These are phyloP conservation scores for Aspergillus piperis DNA, from an alignment of 2,329 filamentous ascomycete species.

Conservation along the genomic window DNA sequence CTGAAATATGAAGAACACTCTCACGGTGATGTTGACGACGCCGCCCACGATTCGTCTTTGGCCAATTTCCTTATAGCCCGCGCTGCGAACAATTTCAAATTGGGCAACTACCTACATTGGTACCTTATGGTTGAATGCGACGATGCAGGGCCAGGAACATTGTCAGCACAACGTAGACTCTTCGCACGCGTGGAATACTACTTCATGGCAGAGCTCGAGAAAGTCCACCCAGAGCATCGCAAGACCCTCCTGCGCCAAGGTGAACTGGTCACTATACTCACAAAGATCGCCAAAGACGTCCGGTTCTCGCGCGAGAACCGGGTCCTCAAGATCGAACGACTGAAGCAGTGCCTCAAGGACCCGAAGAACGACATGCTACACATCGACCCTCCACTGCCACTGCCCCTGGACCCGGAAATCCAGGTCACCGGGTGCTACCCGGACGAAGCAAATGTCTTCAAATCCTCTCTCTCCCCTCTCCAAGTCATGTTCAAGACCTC, in stretches of 20 bases:
- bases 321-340: slow-evolving; percentile 74
- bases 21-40: slow-evolving; percentile 61
- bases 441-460: slow-evolving; percentile 89
- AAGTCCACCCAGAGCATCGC: slow-evolving; percentile 70
- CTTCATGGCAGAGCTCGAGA: slow-evolving; percentile 86
- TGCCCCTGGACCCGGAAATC: slow-evolving; percentile 84
- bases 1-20: slow-evolving; percentile 87
- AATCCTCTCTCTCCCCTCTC: slow-evolving; percentile 88
- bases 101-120: slow-evolving; percentile 97
- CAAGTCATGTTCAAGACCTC: slow-evolving; percentile 87
- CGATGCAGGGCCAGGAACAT: slow-evolving; percentile 74
- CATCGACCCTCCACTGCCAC: slow-evolving; percentile 82
- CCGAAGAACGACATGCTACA: slow-evolving; percentile 82
- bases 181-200: slow-evolving; percentile 94
- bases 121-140: slow-evolving; percentile 98
- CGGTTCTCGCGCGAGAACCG: slow-evolving; percentile 77
- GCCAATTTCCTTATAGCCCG: slow-evolving; percentile 86
- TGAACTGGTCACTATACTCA: slow-evolving; percentile 82
- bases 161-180: slow-evolving; percentile 73
- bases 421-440: slow-evolving; percentile 76
- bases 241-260: slow-evolving; percentile 81
- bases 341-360: slow-evolving; percentile 83
- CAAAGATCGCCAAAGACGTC: slow-evolving; percentile 85
- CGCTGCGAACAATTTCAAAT: slow-evolving; percentile 81
- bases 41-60: slow-evolving; percentile 74